Evolutionary conservation across 164 flowering plant genomes (phyloP).

Genomic region (Vitis rupestris): DNA sequence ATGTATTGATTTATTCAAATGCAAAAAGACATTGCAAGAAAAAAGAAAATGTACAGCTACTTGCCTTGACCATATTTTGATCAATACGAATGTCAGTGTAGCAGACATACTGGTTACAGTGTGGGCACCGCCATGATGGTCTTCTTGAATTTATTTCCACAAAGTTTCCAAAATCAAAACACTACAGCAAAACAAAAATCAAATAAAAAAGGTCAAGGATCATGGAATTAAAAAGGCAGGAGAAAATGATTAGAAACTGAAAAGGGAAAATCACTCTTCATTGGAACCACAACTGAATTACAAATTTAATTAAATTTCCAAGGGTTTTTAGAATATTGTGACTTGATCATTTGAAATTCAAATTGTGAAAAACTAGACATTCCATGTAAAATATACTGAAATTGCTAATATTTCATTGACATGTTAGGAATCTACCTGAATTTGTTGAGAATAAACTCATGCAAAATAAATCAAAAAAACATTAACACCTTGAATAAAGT

Average conservation of each 20-base stretch:
- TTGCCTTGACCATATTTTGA: slow-evolving; percentile 67
- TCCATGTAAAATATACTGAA: too few relatives aligned
- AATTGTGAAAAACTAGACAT: too few relatives aligned
- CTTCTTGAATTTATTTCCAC: slow-evolving; percentile 65
- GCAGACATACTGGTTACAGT: slow-evolving; percentile 71
- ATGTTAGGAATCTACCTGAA: too few relatives aligned
- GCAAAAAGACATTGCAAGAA: background rate
- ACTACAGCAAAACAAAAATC: slow-evolving; percentile 33
- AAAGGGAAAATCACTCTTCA: slow-evolving; percentile 1
- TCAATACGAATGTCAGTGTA: slow-evolving; percentile 67
- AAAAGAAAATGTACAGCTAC: slow-evolving; percentile 11
- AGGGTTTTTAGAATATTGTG: too few relatives aligned
- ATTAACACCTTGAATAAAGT: too few relatives aligned
- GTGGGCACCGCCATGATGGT: slow-evolving; percentile 95
- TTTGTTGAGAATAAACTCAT: too few relatives aligned
- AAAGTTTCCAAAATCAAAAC: slow-evolving; percentile 77
- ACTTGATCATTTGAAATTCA: too few relatives aligned
- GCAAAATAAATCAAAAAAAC: too few relatives aligned
- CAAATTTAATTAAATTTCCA: too few relatives aligned
- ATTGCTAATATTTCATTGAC: too few relatives aligned
- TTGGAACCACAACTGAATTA: too few relatives aligned
- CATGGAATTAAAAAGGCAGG: background rate
- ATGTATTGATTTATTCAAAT: slow-evolving; percentile 2
- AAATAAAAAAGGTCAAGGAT: background rate
- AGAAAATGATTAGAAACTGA: background rate